Evolutionary conservation across 257 asterid genomes (phyloP).

Genomic region (Galeopsis tetrahit): DNA sequence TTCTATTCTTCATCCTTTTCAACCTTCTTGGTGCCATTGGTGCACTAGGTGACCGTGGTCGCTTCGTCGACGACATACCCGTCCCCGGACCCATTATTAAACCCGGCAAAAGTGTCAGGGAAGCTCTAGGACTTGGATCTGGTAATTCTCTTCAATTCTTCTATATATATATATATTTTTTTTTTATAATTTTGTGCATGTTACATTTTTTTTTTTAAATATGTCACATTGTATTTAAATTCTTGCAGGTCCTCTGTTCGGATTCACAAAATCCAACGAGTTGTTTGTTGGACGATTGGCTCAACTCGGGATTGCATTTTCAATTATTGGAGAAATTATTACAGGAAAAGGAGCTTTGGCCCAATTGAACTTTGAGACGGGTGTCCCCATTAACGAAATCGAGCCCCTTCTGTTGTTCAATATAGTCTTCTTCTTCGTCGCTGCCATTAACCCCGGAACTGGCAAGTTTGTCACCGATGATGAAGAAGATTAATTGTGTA

Average conservation of each 20-base stretch:
- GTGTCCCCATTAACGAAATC: conserved; percentile 80
- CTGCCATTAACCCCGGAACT: conserved; percentile 92
- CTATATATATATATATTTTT: too few relatives aligned
- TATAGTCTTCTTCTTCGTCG: conserved; percentile 82
- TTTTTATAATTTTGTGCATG: too few relatives aligned
- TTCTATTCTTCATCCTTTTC: conserved; percentile 86
- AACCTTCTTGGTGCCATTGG: conserved; percentile 96
- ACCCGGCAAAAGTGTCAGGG: conserved; percentile 74
- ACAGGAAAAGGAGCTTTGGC: conserved; percentile 98
- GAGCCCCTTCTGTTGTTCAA: conserved; percentile 91
- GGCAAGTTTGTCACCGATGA: conserved; percentile 89
- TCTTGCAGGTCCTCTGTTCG: conserved; percentile 73
- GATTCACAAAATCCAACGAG: conserved; percentile 95
- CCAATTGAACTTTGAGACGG: conserved; percentile 87
- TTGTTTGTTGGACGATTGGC: conserved; percentile 95
- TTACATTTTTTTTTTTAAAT: too few relatives aligned
- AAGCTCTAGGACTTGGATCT: conserved; percentile 75
- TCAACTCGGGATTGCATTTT: conserved; percentile 88
- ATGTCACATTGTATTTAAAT: too few relatives aligned
- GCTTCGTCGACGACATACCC: conserved; percentile 75
- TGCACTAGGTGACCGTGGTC: conserved; percentile 95
- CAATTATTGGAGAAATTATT: conserved; percentile 85
- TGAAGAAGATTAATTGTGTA: conserved; percentile 50
- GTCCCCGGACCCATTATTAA: conserved; percentile 68
- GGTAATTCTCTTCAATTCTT: conserved; percentile 41